These are phyloP conservation scores for Penicilliopsis zonata DNA, from an alignment of 495 filamentous ascomycete genomes.

Conservation along the genomic window DNA sequence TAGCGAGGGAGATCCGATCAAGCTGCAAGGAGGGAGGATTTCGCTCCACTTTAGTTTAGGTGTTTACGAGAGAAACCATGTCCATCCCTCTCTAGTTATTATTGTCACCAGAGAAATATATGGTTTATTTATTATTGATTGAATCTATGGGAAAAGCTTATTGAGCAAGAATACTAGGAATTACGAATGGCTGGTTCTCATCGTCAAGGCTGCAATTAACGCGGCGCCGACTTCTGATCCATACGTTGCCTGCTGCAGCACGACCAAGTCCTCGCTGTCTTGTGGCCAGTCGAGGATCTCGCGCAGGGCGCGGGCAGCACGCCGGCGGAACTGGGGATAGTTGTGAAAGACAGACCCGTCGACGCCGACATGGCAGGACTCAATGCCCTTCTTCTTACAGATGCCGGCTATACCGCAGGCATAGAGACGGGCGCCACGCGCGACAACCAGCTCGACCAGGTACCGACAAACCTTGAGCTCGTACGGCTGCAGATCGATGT, in stretches of 20 bases:
- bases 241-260: slow-evolving; percentile 17
- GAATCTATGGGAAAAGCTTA: too few species aligned
- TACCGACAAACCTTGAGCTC: slow-evolving; percentile 73
- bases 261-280: slow-evolving; percentile 10
- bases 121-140: too few species aligned
- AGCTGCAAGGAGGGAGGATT: too few species aligned
- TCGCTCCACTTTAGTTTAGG: too few species aligned
- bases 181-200: slow-evolving; percentile 4
- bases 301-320: slow-evolving; percentile 66
- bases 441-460: slow-evolving; percentile 76
- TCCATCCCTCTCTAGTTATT: too few species aligned
- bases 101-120: too few species aligned
- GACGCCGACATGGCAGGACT: slow-evolving; percentile 77
- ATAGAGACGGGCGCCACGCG: slow-evolving; percentile 76
- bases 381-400: slow-evolving; percentile 72
- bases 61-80: too few species aligned
- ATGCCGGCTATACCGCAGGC: slow-evolving; percentile 88
- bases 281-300: slow-evolving; percentile 21
- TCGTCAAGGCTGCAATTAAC: slow-evolving; percentile 13
- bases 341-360: slow-evolving; percentile 92
- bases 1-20: too few species aligned
- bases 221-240: slow-evolving; percentile 22
- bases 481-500: slow-evolving; percentile 46
- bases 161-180: too few species aligned
- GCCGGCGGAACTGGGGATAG: slow-evolving; percentile 78